Base-by-base conservation (phyloP, 2,329 filamentous ascomycete species). In the Botrytis fabae region DNA sequence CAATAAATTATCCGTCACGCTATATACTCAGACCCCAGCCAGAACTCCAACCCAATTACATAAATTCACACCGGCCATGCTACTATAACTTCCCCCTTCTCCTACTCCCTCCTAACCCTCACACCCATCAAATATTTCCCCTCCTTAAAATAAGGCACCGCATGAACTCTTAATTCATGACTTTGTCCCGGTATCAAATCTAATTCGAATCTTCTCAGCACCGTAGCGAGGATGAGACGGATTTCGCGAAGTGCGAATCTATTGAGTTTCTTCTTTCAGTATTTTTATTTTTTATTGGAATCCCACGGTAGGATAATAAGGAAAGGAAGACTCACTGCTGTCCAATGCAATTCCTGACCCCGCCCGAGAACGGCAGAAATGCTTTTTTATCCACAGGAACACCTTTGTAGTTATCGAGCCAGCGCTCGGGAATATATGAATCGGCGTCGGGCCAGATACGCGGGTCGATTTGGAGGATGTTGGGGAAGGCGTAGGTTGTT, bases 191-290 rank as follows among this genome's bases (percentile, higher is more conserved):
- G 61, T 2, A 77, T 65, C 4, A 78, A n/a, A 35, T 60, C 74
- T 54, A 77, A 59, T 25, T 77, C 76, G 62, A 76, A 77, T 20
- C 73, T 72, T 4, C 66, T 59, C 10, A 77, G 22, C n/a, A 78
- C 38, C 0, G 72, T 78, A 10, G 66, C 74, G 14, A 78, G 66
- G 57, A 77, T 74, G 18, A 77, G 65, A 8, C 77, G 44, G 60
- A 82, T 69, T 54, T 81, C 80, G 69, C 78, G 70, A 70, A 78
- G 66, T 42, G 66, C 66, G 18, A 69, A 69, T 57, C 51, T 57
- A 59, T 51, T 35, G 7, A 7, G 38, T 54, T 28, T 20, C 20
- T 65, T 46, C 7, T 18, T 20, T 65, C 12, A 65, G n/a, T 42
- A 28, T 46, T 28, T 65, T 46, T 6, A 28, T 14, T n/a, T 44